A percentile compares a stretch with the other conserved stretches of the same genome.
phyloP scores from a whole-genome alignment of 2,329 filamentous ascomycete genomes.

The Didymella sp. region DNA sequence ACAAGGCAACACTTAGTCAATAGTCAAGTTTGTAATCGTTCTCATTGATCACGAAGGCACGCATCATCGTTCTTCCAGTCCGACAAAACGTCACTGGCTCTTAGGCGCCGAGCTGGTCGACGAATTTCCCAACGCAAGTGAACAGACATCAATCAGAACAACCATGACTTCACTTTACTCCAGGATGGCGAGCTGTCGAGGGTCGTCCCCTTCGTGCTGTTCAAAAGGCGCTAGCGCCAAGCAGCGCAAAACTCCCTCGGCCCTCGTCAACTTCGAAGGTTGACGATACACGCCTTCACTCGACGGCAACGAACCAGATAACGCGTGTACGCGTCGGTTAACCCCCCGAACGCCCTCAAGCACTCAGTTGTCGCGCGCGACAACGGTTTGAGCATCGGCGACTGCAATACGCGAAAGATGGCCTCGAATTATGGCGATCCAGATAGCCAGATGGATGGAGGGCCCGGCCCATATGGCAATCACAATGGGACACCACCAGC shows the following conservation, averaged over 20 bases:
- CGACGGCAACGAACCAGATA: no score
- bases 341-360: background rate
- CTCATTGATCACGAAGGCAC: no score
- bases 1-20: no score
- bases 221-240: constrained; percentile 41
- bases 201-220: constrained; percentile 15
- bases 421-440: constrained; percentile 45
- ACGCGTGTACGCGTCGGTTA: constrained; percentile 19
- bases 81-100: constrained; percentile 3
- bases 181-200: constrained; percentile 1
- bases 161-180: constrained; percentile 12
- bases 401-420: constrained; percentile 32
- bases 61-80: constrained; percentile 4
- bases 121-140: no score
- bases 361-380: constrained; percentile 23
- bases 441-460: constrained; percentile 44
- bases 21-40: no score
- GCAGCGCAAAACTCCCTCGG: constrained; percentile 40
- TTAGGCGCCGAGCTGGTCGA: no score
- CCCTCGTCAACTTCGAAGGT: no score
- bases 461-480: constrained; percentile 44
- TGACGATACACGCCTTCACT: no score
- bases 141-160: background rate
- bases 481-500: constrained; percentile 47
- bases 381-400: constrained; percentile 13